Conservation (phyloP, 768 basidiomycete species). For the Mycena pura region DNA sequence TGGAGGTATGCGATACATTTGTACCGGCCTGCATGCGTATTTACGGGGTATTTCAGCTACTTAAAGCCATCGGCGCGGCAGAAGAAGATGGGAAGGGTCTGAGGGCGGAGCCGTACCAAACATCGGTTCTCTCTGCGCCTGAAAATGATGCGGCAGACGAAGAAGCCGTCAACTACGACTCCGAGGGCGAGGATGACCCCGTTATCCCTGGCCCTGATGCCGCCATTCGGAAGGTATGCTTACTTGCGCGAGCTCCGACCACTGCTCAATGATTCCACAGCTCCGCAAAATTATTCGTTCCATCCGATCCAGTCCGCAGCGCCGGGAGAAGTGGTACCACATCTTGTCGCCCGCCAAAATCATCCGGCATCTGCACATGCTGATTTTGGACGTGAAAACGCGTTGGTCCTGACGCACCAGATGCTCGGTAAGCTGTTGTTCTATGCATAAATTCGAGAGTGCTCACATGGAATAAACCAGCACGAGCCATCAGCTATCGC, state of each 20-base stretch:
- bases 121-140: no score
- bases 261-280: not conserved
- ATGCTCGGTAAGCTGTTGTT: slow-evolving; percentile 16
- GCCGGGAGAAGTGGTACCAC: slow-evolving; percentile 15
- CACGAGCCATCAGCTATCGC: not conserved
- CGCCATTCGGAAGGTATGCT: not conserved
- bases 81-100: no score
- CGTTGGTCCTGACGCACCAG: slow-evolving; percentile 25
- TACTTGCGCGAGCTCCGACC: no score
- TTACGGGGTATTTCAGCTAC: not conserved
- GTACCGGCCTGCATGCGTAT: not conserved
- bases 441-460: no score
- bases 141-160: no score
- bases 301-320: slow-evolving; percentile 24
- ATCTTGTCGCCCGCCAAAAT: not conserved
- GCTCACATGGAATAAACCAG: not conserved
- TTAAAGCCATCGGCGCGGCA: not conserved
- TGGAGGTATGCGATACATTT: slow-evolving; percentile 34
- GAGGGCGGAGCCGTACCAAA: no score
- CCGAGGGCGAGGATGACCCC: no score
- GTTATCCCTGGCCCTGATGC: not conserved
- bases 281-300: slow-evolving; percentile 17
- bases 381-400: slow-evolving; percentile 24
- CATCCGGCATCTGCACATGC: slow-evolving; percentile 4
- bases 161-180: no score